Evolutionary conservation across 257 asterid species (phyloP).

Genomic region (Capsicum baccatum): DNA sequence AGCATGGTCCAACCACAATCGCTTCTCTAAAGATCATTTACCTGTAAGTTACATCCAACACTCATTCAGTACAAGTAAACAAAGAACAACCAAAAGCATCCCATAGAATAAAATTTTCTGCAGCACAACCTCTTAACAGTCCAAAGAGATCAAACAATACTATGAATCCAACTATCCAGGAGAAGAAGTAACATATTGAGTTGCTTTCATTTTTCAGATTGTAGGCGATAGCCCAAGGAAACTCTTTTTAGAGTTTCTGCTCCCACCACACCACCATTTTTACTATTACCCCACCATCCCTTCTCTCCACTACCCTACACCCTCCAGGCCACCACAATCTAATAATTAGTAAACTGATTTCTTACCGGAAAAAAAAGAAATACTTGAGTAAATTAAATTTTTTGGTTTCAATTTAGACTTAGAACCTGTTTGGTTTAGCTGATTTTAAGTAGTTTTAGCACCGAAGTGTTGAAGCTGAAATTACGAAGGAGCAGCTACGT

Average conservation of each 20-base stretch:
- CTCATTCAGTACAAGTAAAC: neutral
- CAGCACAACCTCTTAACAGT: neutral
- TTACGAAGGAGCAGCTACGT: neutral
- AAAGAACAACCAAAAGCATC: slow-evolving; percentile 1
- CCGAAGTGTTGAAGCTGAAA: neutral
- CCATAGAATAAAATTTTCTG: neutral
- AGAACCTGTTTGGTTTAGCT: neutral
- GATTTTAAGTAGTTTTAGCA: slow-evolving; percentile 13
- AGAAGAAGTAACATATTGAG: neutral
- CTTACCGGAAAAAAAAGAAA: neutral
- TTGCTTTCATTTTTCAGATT: neutral
- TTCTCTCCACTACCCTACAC: neutral
- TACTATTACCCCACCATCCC: neutral
- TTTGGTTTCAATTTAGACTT: neutral
- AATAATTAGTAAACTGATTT: slow-evolving; percentile 10
- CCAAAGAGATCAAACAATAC: neutral
- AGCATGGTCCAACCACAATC: neutral
- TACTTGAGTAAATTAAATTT: neutral
- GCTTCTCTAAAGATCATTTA: neutral
- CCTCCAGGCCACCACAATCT: slow-evolving; percentile 7
- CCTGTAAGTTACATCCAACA: neutral
- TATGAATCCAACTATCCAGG: neutral
- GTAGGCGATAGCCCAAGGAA: neutral
- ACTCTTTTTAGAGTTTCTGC: neutral
- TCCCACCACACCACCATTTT: neutral